Evolutionary conservation across 169 alveolate species (phyloP).

Genomic region (Plasmodium cynomolgi): DNA sequence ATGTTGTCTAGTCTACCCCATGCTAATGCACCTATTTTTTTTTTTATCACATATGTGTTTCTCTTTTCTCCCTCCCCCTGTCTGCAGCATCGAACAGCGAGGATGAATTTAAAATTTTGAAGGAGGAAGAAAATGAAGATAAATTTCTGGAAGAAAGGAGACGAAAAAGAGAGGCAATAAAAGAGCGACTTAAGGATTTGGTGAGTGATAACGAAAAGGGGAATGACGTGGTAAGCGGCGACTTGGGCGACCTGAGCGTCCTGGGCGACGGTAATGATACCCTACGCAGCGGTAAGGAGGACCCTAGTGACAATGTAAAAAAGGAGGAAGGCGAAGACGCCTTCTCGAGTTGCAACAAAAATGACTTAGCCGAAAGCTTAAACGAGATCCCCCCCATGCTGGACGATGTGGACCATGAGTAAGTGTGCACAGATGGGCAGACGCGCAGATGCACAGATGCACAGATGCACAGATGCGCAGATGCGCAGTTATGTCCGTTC

Average conservation of each 20-base stretch:
- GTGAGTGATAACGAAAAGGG: slow-evolving; percentile 13
- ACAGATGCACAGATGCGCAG: background rate
- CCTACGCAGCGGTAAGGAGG: background rate
- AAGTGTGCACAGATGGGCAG: background rate
- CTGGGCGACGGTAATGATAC: background rate
- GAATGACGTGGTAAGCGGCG: background rate
- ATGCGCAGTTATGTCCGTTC: background rate
- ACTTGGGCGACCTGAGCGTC: background rate
- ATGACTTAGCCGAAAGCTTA: slow-evolving; percentile 12
- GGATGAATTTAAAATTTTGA: slow-evolving; percentile 41
- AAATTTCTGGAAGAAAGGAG: slow-evolving; percentile 70
- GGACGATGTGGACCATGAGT: slow-evolving; percentile 55
- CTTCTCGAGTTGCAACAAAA: slow-evolving; percentile 11
- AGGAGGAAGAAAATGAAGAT: slow-evolving; percentile 69
- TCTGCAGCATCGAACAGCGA: slow-evolving; percentile 66
- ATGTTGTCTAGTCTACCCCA: background rate
- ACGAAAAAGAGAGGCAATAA: slow-evolving; percentile 68
- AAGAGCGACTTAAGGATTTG: slow-evolving; percentile 41
- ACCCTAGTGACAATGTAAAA: background rate
- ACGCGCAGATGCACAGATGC: background rate
- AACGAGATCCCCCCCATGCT: slow-evolving; percentile 29
- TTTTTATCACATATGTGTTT: background rate
- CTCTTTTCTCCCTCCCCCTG: too few species aligned
- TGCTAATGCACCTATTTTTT: background rate
- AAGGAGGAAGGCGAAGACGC: slow-evolving; percentile 6